A percentile compares a stretch with the other conserved stretches of the same genome.
phyloP scores from a whole-genome alignment of 352 stramenopile species.

The Globisporangium splendens region DNA sequence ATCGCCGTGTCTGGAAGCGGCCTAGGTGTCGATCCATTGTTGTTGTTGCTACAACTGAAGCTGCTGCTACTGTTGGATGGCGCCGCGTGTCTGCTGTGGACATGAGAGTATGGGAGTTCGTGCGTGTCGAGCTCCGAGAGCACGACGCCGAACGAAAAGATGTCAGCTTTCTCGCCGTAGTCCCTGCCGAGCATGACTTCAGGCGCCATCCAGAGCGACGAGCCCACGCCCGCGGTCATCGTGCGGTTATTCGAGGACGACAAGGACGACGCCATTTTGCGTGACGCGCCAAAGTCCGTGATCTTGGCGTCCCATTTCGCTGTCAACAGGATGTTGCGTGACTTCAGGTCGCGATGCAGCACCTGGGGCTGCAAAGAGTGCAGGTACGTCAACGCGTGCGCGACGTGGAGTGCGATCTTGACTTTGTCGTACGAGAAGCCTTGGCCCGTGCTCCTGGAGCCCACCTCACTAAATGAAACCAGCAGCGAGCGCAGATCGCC shows the following conservation, averaged over 20 bases:
- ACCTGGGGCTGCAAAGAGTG: slow-evolving; percentile 37
- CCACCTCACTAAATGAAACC: slow-evolving; percentile 14
- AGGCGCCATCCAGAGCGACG: slow-evolving; percentile 34
- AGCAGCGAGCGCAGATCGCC: slow-evolving; percentile 45
- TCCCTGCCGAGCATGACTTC: slow-evolving; percentile 28
- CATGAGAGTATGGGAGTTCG: slow-evolving; percentile 29
- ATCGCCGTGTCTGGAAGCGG: slow-evolving; percentile 24
- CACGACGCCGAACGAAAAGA: slow-evolving; percentile 73
- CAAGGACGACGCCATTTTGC: background rate
- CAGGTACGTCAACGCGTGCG: slow-evolving; percentile 41
- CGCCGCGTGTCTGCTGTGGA: slow-evolving; percentile 1
- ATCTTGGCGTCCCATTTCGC: slow-evolving; percentile 35
- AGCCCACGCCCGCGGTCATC: slow-evolving; percentile 35
- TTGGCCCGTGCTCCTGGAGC: slow-evolving; percentile 5
- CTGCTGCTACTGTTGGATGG: background rate
- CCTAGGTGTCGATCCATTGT: background rate
- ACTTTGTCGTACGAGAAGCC: slow-evolving; percentile 32
- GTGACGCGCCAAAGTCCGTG: slow-evolving; percentile 45
- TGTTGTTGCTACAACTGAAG: slow-evolving; percentile 9
- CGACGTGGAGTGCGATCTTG: slow-evolving; percentile 37
- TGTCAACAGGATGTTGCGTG: slow-evolving; percentile 59
- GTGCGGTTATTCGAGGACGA: slow-evolving; percentile 14
- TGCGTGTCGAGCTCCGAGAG: slow-evolving; percentile 75
- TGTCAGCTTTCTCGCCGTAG: slow-evolving; percentile 30
- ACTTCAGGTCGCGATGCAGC: slow-evolving; percentile 68